Percentiles rank a stretch among this genome's conserved stretches.
Conservation (phyloP, 768 basidiomycete species). For the Pleurotus ostreatus region DNA sequence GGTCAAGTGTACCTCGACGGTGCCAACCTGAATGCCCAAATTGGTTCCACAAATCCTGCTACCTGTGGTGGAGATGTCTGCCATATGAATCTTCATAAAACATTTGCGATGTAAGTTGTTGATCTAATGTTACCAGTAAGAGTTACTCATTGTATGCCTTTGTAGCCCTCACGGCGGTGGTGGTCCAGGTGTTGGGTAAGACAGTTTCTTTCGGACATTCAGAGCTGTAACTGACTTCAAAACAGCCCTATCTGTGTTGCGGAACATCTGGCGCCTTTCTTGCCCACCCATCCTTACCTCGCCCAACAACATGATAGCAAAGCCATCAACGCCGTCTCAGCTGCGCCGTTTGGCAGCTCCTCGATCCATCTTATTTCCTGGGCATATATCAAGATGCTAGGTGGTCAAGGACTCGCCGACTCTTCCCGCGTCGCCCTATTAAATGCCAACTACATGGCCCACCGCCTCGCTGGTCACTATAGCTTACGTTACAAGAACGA, state of each 20-base stretch:
- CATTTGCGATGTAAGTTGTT: constrained; percentile 79
- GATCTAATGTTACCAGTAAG: not conserved
- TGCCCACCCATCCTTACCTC: constrained; percentile 82
- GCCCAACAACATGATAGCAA: constrained; percentile 25
- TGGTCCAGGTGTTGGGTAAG: constrained; percentile 91
- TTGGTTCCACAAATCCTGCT: constrained; percentile 89
- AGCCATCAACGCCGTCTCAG: constrained; percentile 85
- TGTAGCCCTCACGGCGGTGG: constrained; percentile 92
- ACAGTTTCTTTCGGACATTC: constrained; percentile 8
- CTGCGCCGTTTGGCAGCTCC: constrained; percentile 91
- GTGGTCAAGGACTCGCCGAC: constrained; percentile 82
- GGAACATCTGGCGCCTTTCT: constrained; percentile 90
- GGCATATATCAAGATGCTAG: constrained; percentile 99
- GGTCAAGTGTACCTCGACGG: constrained; percentile 98
- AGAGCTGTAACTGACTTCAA: not conserved
- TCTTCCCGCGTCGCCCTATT: constrained; percentile 86
- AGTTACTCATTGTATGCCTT: constrained; percentile 1
- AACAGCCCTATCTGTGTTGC: constrained; percentile 88
- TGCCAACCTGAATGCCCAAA: constrained; percentile 92
- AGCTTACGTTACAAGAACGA: constrained; percentile 85
- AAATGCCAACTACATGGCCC: constrained; percentile 97
- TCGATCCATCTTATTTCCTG: constrained; percentile 95
- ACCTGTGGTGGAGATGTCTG: constrained; percentile 98
- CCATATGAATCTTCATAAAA: constrained; percentile 98
- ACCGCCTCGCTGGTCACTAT: constrained; percentile 80